Evolutionary conservation across 345 rosid genomes (phyloP).

Genomic region (Geranium brycei): DNA sequence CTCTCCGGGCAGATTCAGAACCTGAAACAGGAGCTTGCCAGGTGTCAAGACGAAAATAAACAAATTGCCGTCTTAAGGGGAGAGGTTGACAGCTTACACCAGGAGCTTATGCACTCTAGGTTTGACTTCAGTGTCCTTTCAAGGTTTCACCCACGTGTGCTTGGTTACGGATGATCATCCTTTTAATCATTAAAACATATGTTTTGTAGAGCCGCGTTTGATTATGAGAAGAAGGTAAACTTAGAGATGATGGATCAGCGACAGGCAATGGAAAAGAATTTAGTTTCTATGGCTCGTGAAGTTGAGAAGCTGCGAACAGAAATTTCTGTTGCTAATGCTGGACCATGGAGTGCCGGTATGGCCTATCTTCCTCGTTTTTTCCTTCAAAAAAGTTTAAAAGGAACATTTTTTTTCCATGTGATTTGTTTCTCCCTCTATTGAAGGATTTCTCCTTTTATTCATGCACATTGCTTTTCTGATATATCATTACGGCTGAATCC

Average conservation of each 20-base stretch:
- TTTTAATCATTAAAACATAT: not conserved
- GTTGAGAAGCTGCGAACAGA: constrained; percentile 16
- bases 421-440: not conserved
- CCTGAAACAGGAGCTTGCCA: constrained; percentile 12
- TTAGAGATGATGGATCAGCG: constrained; percentile 14
- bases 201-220: constrained; percentile 15
- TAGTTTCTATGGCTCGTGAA: constrained; percentile 20
- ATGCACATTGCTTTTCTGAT: not conserved
- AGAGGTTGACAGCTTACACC: constrained; percentile 12
- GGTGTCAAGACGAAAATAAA: constrained; percentile 15
- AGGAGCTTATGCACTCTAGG: constrained; percentile 22
- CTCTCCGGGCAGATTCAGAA: constrained; percentile 11
- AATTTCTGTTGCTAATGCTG: constrained; percentile 10
- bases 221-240: constrained; percentile 17
- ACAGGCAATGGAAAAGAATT: constrained; percentile 17
- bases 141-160: not conserved
- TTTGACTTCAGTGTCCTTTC: constrained; percentile 5
- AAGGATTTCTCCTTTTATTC: not conserved
- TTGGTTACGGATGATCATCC: not conserved
- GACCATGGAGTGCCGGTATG: constrained; percentile 15
- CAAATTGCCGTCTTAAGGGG: constrained; percentile 10
- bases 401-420: not conserved
- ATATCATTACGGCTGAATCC: not conserved
- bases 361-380: constrained; percentile 7
- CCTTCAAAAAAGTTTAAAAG: not conserved